Evolutionary conservation across 1,284 basidiomycete species (phyloP), one percentile per base, ranked within the genome.

Genomic region (Heterobasidion parviporum): DNA sequence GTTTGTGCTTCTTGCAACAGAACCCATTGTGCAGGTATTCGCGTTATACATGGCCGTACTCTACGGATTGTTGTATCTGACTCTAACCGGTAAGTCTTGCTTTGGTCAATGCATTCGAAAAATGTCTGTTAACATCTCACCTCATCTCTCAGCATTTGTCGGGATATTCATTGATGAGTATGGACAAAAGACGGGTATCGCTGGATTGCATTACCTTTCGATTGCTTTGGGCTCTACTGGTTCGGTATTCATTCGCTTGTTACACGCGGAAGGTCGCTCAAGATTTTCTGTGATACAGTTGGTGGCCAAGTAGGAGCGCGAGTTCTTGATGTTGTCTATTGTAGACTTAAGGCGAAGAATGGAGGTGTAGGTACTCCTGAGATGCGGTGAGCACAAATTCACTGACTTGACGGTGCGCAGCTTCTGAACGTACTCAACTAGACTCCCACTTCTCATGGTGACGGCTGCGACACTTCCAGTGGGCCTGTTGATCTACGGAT

Each of bases 401-500:
- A 9, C 18, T 47, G 1, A 54, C 43, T 35, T 54, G 16, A n/a
- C 18, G 14, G 26, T 8, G 8, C 18, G 2, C 18, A 18, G 18
- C 18, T 18, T 18, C 18, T 18, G 18, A 18, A 18, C 18, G 18
- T 18, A 18, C 18, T 3, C 9, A 20, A 12, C 48, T 10, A 7
- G n/a, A 14, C 12, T 8, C 32, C 6, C 18, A 18, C 8, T 10
- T 52, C 44, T 43, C 8, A 10, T 33, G 50, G 2, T 43, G 84
- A 84, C 82, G 0, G 75, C 78, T 0, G 57, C 82, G 1, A 10
- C 80, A 2, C 72, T 87, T 6, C 80, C 83, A 0, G 67, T 78
- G 0, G 88, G 87, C 0, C 66, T 89, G 8, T 65, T 90, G 20
- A 68, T 89, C 12, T 69, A 78, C 1, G 87, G 88, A 10, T 91